Base-by-base conservation (phyloP, 805 yeast species). In the Torulaspora maleeae region DNA sequence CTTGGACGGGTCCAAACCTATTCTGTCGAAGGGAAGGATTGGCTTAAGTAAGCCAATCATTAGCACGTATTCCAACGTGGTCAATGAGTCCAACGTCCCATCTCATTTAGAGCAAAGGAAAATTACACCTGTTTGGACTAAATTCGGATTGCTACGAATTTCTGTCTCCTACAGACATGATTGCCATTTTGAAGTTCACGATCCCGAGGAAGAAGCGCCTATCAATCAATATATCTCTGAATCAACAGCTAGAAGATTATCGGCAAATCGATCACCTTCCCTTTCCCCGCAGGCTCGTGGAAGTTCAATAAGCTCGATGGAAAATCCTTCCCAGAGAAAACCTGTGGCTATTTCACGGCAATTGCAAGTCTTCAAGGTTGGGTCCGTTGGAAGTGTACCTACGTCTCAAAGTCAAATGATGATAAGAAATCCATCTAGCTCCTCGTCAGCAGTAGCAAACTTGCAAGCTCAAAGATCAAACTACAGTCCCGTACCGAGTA, bases 101-200 rank as follows among this genome's bases (percentile, higher is more conserved):
- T 67, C 79, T 13, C 86, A 83, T 56, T 67, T 84, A 47, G 73
- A 73, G 20, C 84, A 82, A 40, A 79, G 79, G 55, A 73, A 73
- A 44, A 76, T 93, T 44, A 74, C 78, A 4, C 87, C 95, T 0
- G 78, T 93, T 2, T 72, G 76, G 44, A 87, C 96, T 0, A 79
- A 84, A 6, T 71, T 79, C 37, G 99, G 99, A 0, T 70, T 82
- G 1, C 65, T 91, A 42, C 74, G 79, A 47, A 75, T 86, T 5
- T 79, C 93, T 0, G 93, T 87, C 1, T 83, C 95, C 1, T 91
- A 85, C 58, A 74, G 99, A 45, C 74, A 71, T 32, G 83, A 88
- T 59, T 73, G 80, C 50, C 75, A 78, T 38, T 91, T 91, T 65
- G 68, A 75, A 32, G 68, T 88, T 16, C 45, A 41, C 13, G 46